These are phyloP conservation scores for Fusarium pininemorale DNA, from an alignment of 2,329 filamentous ascomycete genomes.

Conservation along the genomic window DNA sequence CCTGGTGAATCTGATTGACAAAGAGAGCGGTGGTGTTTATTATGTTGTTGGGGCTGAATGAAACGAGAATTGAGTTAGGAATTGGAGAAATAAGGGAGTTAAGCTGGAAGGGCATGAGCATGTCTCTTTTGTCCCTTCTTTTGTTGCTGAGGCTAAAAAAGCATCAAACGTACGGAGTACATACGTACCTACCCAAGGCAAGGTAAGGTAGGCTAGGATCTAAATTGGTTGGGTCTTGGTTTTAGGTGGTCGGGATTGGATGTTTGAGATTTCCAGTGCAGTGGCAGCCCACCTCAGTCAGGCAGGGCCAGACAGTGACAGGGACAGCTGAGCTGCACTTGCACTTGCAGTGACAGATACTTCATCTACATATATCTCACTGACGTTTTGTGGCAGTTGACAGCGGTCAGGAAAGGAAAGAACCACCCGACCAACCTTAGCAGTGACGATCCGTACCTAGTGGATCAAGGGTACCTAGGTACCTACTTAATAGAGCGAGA, in stretches of 20 bases:
- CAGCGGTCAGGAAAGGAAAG: neutral
- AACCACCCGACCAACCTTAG: neutral
- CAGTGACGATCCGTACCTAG: neutral
- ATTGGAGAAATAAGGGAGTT: neutral
- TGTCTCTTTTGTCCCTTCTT: constrained; percentile 1
- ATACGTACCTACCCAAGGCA: neutral
- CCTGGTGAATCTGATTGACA: constrained; percentile 17
- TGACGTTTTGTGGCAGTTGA: neutral
- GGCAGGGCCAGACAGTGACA: neutral
- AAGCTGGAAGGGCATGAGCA: neutral
- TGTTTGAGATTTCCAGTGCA: neutral
- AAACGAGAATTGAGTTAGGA: neutral
- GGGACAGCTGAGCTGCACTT: neutral
- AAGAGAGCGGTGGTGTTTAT: constrained; percentile 4
- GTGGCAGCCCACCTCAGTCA: neutral
- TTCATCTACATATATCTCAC: neutral
- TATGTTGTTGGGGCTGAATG: neutral
- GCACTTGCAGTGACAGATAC: neutral
- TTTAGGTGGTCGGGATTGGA: neutral
- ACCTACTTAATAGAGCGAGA: neutral
- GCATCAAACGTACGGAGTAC: neutral
- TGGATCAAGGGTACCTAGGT: neutral
- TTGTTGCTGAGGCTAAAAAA: neutral
- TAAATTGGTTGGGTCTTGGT: neutral
- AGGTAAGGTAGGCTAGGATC: neutral